Conservation (phyloP, 176 grass and related monocot species). For the Paspalum notatum region DNA sequence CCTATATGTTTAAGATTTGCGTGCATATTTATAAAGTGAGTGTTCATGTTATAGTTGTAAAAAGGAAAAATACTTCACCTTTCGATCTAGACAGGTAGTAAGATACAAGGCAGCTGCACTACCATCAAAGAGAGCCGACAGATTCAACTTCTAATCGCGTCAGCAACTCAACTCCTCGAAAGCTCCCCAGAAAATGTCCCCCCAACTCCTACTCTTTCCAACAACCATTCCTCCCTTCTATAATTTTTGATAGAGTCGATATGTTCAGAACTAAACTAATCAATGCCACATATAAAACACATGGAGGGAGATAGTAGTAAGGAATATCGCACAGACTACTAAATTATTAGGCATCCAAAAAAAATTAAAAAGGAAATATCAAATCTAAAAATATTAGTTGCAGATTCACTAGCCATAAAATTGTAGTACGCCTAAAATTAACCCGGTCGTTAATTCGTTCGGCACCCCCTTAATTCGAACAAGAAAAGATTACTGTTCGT, state of each 20-base stretch:
- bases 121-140: conserved; percentile 22
- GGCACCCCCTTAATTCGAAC: background rate
- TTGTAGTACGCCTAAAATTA: background rate
- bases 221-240: conserved; percentile 6
- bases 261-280: too few relatives aligned
- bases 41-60: too few relatives aligned
- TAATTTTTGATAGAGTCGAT: too few relatives aligned
- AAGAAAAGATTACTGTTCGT: background rate
- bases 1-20: too few relatives aligned
- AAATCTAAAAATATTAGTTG: background rate
- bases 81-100: background rate
- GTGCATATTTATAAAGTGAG: too few relatives aligned
- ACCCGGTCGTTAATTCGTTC: background rate
- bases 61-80: conserved; percentile 25
- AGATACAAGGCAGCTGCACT: background rate
- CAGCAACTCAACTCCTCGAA: conserved; percentile 29
- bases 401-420: background rate
- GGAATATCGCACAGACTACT: too few relatives aligned
- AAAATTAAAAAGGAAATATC: background rate
- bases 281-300: too few relatives aligned
- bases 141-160: conserved; percentile 48
- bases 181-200: conserved; percentile 38
- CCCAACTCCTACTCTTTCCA: conserved; percentile 44
- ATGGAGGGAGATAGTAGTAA: too few relatives aligned
- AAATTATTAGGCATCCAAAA: background rate